A percentile compares a stretch with the other conserved stretches of the same genome.
Conservation (phyloP, 2,329 filamentous ascomycete species). For the Juglanconis juglandina region DNA sequence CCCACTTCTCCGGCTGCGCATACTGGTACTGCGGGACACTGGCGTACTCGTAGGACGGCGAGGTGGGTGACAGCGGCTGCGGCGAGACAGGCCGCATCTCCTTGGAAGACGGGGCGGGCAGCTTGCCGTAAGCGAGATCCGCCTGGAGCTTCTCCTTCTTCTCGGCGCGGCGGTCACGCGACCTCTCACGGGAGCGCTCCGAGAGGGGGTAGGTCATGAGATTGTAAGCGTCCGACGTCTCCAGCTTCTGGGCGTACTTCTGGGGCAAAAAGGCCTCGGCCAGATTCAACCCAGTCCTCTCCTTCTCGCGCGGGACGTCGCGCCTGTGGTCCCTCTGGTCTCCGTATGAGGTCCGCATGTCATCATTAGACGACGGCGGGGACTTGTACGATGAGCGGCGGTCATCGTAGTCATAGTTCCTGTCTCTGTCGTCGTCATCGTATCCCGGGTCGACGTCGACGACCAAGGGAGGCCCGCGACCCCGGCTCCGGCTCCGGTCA, state of each 20-base stretch:
- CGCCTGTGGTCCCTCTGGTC: slow-evolving; percentile 24
- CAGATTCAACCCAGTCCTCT: slow-evolving; percentile 17
- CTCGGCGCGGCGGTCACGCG: slow-evolving; percentile 24
- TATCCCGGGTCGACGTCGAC: slow-evolving; percentile 44
- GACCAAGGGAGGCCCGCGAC: slow-evolving; percentile 29
- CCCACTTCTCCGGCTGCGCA: slow-evolving; percentile 26
- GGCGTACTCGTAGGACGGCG: slow-evolving; percentile 25
- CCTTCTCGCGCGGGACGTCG: slow-evolving; percentile 24
- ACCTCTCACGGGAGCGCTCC: slow-evolving; percentile 25
- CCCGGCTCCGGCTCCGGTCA: slow-evolving; percentile 35
- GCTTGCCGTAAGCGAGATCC: slow-evolving; percentile 49
- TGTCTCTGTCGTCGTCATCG: slow-evolving; percentile 31
- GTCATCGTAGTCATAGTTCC: slow-evolving; percentile 31
- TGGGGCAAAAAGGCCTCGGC: slow-evolving; percentile 42
- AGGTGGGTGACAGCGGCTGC: slow-evolving; percentile 19
- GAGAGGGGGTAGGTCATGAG: slow-evolving; percentile 24
- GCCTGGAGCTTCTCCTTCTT: slow-evolving; percentile 32
- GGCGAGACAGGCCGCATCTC: slow-evolving; percentile 25
- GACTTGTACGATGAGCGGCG: slow-evolving; percentile 22
- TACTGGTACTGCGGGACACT: slow-evolving; percentile 38
- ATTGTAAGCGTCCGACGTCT: slow-evolving; percentile 20
- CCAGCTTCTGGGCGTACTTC: slow-evolving; percentile 41
- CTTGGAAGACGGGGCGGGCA: slow-evolving; percentile 8
- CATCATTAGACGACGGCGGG: slow-evolving; percentile 25
- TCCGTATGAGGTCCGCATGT: slow-evolving; percentile 17